Evolutionary conservation across 495 filamentous ascomycete species (phyloP), one percentile per base, ranked within the genome.

Genomic region (Penicillium pancosmium): DNA sequence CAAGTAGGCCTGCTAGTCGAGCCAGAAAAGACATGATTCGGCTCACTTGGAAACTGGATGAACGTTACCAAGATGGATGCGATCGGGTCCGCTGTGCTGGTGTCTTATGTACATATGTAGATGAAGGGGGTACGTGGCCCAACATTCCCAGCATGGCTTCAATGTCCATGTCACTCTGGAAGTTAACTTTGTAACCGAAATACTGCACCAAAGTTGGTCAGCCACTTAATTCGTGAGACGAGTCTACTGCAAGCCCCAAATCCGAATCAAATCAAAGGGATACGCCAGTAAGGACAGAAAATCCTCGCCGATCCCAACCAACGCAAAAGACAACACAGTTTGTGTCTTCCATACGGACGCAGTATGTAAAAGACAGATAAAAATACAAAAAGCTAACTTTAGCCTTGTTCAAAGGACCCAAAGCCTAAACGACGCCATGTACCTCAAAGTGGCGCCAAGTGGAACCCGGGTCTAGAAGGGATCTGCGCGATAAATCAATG

Each of bases 11-110:
- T 47, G 52, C 58, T 23, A 67, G 34, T 8, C 65, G 62, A 43
- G 58, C 52, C 8, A 69, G 57, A n/a, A 69, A 57, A 16, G 67
- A 61, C 67, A 69, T 69, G 25, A 15, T 50, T 40, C 6, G 36
- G 23, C 19, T 44, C 12, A 38, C 11, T 38, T 38, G 11, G 1
- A n/a, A 38, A 38, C n/a, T 5, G 36, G 36, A 38, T 38, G 36
- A 38, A n/a, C 11, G 36, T 7, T 38, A 38, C 15, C 6, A 9
- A n/a, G 36, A 13, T 1, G 10, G 36, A n/a, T 38, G 2, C 10
- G 36, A n/a, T 31, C 27, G 36, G 36, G 36, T 38, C 11, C 11
- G 36, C 10, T 38, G 36, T 38, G 36, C 36, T n/a, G 36, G 36
- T 38, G 36, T 38, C 36, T 38, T 38, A 38, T 38, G 36, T 21